Base-by-base conservation (phyloP, 345 rosid species). In the Mangifera indica region DNA sequence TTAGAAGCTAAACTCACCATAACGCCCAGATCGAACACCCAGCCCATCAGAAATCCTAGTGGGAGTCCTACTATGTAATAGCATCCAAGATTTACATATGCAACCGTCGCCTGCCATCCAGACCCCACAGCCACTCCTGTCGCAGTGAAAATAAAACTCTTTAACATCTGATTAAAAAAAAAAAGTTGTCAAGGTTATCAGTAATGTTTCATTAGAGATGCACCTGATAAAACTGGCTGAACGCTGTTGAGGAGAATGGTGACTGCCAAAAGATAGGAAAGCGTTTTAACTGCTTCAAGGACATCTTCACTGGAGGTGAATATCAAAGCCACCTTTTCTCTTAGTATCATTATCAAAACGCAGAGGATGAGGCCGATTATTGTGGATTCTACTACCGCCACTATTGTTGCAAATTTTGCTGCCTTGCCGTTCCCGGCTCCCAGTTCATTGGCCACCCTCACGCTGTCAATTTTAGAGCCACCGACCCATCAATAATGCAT, bases 81-180 rank as follows among this genome's bases (percentile, higher is more conserved):
- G 65, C 97, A 91, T 3, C 84, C 89, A 44, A 91, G 70, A 77
- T 91, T 93, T 73, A 93, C 66, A 52, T 82, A 93, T 0, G 97
- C 97, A 44, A 89, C 88, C 48, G 29, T 70, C 0, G 86, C 83
- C 80, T 93, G 97, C 97, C 97, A 87, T 46, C 98, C 98, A 0
- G 91, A 89, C 45, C 97, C 98, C 10, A 93, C 84, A 10, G 95
- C 98, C 72, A 91, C 98, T 63, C 97, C 97, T 92, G 67, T 67
- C 12, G 12, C 24, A 62, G 20, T n/a, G 2, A 21, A 22, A 48
- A 45, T 44, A 5, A 13, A 17, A 26, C 5, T 26, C 9, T 5
- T 7, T 13, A 40, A 46, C 0, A 5, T 5, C 7, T 6, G 42
- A 5, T 37, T 1, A 37, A 37, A 5, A 37, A n/a, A n/a, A n/a